Evolutionary conservation across 306 rosid genomes (phyloP), one percentile per base, ranked within the genome.

Genomic region (Corylus americana): DNA sequence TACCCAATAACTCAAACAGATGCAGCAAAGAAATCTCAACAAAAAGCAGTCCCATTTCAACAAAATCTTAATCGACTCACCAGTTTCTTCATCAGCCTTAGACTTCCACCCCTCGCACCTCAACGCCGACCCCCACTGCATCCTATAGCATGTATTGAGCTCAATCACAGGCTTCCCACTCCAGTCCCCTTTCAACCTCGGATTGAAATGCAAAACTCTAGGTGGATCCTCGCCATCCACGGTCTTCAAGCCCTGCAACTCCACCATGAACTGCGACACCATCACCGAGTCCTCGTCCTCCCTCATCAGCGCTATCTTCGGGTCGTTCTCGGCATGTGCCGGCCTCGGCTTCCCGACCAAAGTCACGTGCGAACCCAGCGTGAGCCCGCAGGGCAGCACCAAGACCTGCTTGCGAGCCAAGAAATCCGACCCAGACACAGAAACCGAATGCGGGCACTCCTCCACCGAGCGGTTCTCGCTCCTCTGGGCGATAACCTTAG

Each of bases 211-310:
- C 87, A 95, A 64, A 69, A 95, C 84, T 87, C 88, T 84, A 0
- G 99, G 99, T 18, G 99, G 99, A 14, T 91, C 99, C 79, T 95
- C 99, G 5, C 94, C 96, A 37, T 95, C 99, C 62, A 88, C 94
- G 1, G 93, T 73, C 79, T 86, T 85, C 92, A 95, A 86, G 48
- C 99, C 99, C 86, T 84, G 90, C 91, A 95, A 83, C 87, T 95
- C 99, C 86, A 93, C 49, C 83, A 87, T 79, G 47, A 95, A 95
- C 77, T 93, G 91, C 8, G 97, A 84, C 49, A 87, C 92, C 83
- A 83, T 71, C 68, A 79, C 86, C 55, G 92, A 44, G 3, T 87
- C 89, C 31, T 73, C 80, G 1, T 73, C 87, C 6, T 86, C 86
- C 71, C 8, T 80, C 68, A 83, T 74, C 75, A 76, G 18, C 35